Base-by-base conservation (phyloP, 1,284 basidiomycete species). In the Irpex sp. region DNA sequence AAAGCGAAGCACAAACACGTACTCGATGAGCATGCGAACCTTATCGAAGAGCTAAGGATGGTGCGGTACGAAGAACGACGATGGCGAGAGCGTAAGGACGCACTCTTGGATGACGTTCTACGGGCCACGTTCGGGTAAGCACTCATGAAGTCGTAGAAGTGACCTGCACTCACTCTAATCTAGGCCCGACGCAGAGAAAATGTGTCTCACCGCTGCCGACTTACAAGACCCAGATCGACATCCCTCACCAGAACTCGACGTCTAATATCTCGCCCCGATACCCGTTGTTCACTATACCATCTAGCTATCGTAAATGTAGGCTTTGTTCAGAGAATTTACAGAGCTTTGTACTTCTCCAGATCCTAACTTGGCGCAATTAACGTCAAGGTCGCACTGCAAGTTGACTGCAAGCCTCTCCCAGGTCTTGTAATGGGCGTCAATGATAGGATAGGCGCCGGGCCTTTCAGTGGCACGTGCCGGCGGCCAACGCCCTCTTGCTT, bases 1-100 rank as follows among this genome's bases (percentile, higher is more conserved):
- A 93, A 92, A 68, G 89, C 91, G 2, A 91, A 91, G 68, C 80
- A 86, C 67, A 74, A 74, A 28, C 88, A 83, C 68, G 84, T 81
- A 9, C 63, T 86, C 21, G 78, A 86, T 61, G 82, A 88, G 65
- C 84, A 90, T 61, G 83, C 84, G 47, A 73, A 74, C 16, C 75
- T 92, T 33, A 72, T 82, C 16, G 83, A 88, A 66, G 87, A 93
- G 69, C 72, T 91, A 65, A 78, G 82, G 54, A 72, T 79, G 33
- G 72, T 83, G 10, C 77, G 81, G 64, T 71, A 73, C 5, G 86
- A 90, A 68, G 78, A 84, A 56, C 69, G 69, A 56, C 63, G 66
- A 19, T 74, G 72, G 71, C 66, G 69, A 58, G 69, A 73, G 58
- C 68, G 68, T 28, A 72, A 71, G 62, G 70, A 72, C 52, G 67